Evolutionary conservation across 2,329 filamentous ascomycete species (phyloP), one percentile per base, ranked within the genome.

Genomic region (Graphilbum ipis-grandicollis): DNA sequence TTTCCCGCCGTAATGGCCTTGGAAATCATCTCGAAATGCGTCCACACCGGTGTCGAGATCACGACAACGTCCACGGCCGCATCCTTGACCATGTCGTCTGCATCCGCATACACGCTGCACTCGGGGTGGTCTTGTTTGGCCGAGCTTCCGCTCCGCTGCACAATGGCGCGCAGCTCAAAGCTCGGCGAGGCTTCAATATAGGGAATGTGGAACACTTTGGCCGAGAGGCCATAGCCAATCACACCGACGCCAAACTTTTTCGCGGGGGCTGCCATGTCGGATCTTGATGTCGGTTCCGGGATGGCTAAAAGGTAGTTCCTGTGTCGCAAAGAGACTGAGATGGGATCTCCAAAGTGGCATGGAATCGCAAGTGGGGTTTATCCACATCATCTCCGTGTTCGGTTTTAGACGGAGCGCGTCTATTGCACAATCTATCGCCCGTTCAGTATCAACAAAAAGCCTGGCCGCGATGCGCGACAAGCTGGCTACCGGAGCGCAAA

Each of bases 121-220:
- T 58, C 52, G 0, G 80, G 75, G 52, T 81, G 66, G 53, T 85
- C 79, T 43, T 67, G 65, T 17, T 73, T 68, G 1, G 79, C 79
- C 41, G 81, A 78, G 52, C 78, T 68, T 36, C 64, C 60, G 5
- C 60, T 70, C 41, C 82, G 74, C 56, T 90, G 82, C 21, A 88
- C 76, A 46, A 90, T 75, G 44, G 77, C 72, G 51, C 83, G 71
- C 17, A 88, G 70, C 36, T 65, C 73, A 51, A 85, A 66, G 38
- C 69, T 60, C 7, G 74, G 63, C 0, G 76, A 71, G 22, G 66
- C 65, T 37, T 61, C 59, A 56, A 90, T 68, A 57, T 85, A 80
- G 43, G 81, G 82, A 50, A 88, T 84, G 56, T 90, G 81, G 58
- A 88, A 90, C 57, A 79, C 65, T 52, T 85, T 86, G 56, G 82